Base-by-base conservation (phyloP, 257 asterid genomes). In the Sherardia arvensis region DNA sequence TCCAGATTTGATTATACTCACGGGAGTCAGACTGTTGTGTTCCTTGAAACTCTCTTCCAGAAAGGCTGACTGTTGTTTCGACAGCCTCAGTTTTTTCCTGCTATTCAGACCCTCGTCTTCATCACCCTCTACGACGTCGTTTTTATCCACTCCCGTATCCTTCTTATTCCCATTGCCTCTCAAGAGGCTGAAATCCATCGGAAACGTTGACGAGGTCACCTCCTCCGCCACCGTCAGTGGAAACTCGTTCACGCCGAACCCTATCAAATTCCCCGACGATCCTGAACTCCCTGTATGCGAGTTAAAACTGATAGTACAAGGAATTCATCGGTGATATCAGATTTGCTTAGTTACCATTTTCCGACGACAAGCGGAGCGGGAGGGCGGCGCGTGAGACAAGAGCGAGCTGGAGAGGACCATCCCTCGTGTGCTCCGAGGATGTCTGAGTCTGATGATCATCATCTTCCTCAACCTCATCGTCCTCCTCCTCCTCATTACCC, bases 11-110 rank as follows among this genome's bases (percentile, higher is more conserved):
- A 29, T 2, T 26, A 0, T 58, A 66, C 95, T 81, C 53, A 87
- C 97, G 7, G 96, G 97, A 76, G 84, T 89, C 43, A 89, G 86
- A 8, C 93, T 89, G 74, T 73, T 74, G 83, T 84, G 95, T 65
- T 86, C 90, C 71, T 83, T 89, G 69, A 89, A 89, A 70, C 93
- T 89, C 67, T 86, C 87, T 78, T 88, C 96, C 9, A 89, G 95
- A 75, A 73, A 84, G 66, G 93, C 95, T 22, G 96, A 84, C 61
- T 89, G 97, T 62, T 91, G 85, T 76, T 87, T 91, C 0, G 96
- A 85, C 0, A 91, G 75, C 34, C 97, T 65, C 28, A 91, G 89
- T 32, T 90, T 90, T 63, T 87, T 90, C 22, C 91, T 69, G 5
- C 86, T 59, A 74, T 82, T 85, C 0, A 67, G 51, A 17, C 80